phyloP scores from a whole-genome alignment of 2,329 filamentous ascomycete genomes.

The Rasamsonia emersonii region DNA sequence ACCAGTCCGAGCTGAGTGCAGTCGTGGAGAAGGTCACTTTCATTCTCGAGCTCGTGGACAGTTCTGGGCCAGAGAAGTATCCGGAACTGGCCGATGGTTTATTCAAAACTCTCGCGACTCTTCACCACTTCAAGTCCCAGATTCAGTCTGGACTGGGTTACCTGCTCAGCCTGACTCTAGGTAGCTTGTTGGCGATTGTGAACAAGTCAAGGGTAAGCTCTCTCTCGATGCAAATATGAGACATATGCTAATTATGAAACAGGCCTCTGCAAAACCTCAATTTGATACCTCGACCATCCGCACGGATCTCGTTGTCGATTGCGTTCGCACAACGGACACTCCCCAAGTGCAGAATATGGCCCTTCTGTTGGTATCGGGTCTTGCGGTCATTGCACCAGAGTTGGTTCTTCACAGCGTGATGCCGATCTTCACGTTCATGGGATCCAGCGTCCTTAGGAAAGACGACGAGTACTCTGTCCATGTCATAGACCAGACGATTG shows the following conservation, averaged over 20 bases:
- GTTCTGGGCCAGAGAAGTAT: conserved; percentile 65
- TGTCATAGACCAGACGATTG: conserved; percentile 89
- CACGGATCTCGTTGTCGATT: conserved; percentile 85
- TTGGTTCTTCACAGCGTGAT: conserved; percentile 93
- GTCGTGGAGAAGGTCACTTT: conserved; percentile 72
- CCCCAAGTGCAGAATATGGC: conserved; percentile 91
- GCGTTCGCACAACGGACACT: conserved; percentile 82
- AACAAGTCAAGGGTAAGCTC: conserved; percentile 54
- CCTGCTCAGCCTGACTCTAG: conserved; percentile 74
- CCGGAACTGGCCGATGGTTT: conserved; percentile 66
- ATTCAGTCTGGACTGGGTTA: conserved; percentile 84
- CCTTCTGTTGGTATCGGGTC: conserved; percentile 73
- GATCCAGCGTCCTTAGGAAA: conserved; percentile 79
- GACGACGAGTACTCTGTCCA: conserved; percentile 95
- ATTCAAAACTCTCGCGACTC: conserved; percentile 75
- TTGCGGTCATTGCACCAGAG: conserved; percentile 82
- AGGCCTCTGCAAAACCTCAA: conserved; percentile 29
- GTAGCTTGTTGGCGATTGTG: conserved; percentile 75
- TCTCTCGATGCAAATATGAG: too few species aligned
- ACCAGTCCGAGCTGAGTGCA: conserved; percentile 56
- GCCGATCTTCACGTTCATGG: conserved; percentile 99
- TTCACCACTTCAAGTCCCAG: conserved; percentile 75
- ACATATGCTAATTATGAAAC: too few species aligned
- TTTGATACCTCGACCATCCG: conserved; percentile 75
- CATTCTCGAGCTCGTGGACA: conserved; percentile 80